phyloP scores from a whole-genome alignment of 257 asterid genomes.

The Solanum boliviense region DNA sequence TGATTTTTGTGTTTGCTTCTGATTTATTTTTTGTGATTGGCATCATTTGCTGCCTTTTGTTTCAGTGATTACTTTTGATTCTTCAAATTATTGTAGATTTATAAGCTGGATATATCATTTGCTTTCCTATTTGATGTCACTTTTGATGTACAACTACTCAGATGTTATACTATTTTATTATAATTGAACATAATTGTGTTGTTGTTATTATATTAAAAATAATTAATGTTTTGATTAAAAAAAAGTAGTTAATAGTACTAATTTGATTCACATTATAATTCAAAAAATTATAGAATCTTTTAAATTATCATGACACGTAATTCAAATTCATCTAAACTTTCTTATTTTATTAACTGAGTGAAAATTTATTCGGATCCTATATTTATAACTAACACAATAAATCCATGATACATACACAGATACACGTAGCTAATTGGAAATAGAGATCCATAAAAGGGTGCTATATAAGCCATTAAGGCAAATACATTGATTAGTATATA shows the following conservation, averaged over 20 bases:
- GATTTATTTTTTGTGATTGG: background rate
- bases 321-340: background rate
- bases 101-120: background rate
- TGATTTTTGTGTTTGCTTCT: background rate
- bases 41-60: background rate
- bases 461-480: background rate
- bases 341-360: background rate
- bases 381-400: background rate
- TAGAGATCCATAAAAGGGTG: background rate
- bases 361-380: background rate
- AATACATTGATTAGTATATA: background rate
- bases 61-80: background rate
- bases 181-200: background rate
- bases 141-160: background rate
- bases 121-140: background rate
- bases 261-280: background rate
- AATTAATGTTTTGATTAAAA: background rate
- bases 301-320: background rate
- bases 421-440: background rate
- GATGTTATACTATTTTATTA: background rate
- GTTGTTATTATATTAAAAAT: background rate
- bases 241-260: background rate
- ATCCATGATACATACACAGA: background rate
- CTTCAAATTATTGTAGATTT: background rate
- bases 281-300: background rate